phyloP scores from a whole-genome alignment of 352 stramenopile species.

The Pythium sukuiense region DNA sequence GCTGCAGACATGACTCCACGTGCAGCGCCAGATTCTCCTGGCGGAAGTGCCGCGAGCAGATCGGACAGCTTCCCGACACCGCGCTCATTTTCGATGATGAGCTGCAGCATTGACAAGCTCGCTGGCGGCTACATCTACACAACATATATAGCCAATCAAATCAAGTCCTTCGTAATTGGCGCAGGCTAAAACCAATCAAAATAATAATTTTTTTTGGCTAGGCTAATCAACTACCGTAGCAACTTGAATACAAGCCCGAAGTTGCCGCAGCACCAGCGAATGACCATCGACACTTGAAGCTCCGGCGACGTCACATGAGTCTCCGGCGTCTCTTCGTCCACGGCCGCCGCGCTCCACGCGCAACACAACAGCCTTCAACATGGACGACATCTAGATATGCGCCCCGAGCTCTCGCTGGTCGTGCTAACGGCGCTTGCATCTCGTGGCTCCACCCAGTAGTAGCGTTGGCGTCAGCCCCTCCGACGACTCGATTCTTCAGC shows the following conservation, averaged over 20 bases:
- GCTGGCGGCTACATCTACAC: not conserved
- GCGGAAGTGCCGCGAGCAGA: slow-evolving; percentile 78
- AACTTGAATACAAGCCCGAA: not conserved
- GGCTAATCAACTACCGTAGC: slow-evolving; percentile 5
- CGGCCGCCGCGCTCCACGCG: not conserved
- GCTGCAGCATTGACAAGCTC: not conserved
- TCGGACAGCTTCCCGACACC: slow-evolving; percentile 53
- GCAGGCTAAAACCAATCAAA: not conserved
- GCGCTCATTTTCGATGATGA: slow-evolving; percentile 25
- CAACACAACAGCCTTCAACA: not conserved
- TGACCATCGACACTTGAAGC: not conserved
- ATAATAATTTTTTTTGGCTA: too few relatives aligned
- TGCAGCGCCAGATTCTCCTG: slow-evolving; percentile 72
- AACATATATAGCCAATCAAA: slow-evolving; percentile 13
- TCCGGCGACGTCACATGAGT: not conserved
- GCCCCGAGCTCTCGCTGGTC: not conserved
- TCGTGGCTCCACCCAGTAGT: not conserved
- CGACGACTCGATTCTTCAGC: not conserved
- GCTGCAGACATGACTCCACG: slow-evolving; percentile 60
- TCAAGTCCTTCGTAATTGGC: not conserved
- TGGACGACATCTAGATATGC: not conserved
- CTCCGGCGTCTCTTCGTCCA: not conserved
- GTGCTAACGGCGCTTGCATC: not conserved
- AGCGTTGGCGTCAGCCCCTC: not conserved
- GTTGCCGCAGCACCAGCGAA: slow-evolving; percentile 2